These are phyloP conservation scores for Begonia peltatifolia DNA, from an alignment of 306 rosid genomes.

Conservation along the genomic window DNA sequence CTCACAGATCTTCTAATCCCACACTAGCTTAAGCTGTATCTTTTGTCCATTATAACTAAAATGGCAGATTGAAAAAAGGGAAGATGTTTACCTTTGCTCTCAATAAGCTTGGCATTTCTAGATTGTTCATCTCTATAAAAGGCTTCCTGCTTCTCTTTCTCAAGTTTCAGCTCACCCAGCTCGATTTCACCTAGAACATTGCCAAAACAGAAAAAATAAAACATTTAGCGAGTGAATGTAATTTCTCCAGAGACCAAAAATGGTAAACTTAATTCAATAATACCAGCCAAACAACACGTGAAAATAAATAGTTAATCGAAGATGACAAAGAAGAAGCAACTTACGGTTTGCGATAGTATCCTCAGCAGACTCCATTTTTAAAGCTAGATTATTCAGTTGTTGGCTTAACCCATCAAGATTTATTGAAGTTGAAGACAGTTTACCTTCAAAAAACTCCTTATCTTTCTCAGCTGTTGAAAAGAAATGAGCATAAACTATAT, in stretches of 20 bases:
- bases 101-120: constrained; percentile 35
- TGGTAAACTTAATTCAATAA: not conserved
- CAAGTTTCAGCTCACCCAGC: constrained; percentile 38
- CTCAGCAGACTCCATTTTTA: constrained; percentile 51
- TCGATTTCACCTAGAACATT: constrained; percentile 41
- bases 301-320: not conserved
- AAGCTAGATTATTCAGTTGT: constrained; percentile 49
- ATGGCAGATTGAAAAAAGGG: not conserved
- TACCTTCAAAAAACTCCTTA: constrained; percentile 51
- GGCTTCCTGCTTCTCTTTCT: constrained; percentile 40
- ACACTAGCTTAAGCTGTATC: not conserved
- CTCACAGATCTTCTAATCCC: too few relatives aligned
- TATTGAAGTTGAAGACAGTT: constrained; percentile 44
- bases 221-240: not conserved
- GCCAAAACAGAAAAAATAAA: not conserved
- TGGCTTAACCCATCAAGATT: constrained; percentile 58
- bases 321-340: constrained; percentile 8
- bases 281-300: not conserved
- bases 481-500: constrained; percentile 5
- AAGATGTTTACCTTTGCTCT: constrained; percentile 47
- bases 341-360: constrained; percentile 50
- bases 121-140: constrained; percentile 38
- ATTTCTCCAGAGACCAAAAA: not conserved
- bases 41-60: not conserved
- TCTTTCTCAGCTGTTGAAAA: constrained; percentile 59